Conservation (phyloP, 2,329 filamentous ascomycete genomes). For the Chrysoporthe deuterocubensis region DNA sequence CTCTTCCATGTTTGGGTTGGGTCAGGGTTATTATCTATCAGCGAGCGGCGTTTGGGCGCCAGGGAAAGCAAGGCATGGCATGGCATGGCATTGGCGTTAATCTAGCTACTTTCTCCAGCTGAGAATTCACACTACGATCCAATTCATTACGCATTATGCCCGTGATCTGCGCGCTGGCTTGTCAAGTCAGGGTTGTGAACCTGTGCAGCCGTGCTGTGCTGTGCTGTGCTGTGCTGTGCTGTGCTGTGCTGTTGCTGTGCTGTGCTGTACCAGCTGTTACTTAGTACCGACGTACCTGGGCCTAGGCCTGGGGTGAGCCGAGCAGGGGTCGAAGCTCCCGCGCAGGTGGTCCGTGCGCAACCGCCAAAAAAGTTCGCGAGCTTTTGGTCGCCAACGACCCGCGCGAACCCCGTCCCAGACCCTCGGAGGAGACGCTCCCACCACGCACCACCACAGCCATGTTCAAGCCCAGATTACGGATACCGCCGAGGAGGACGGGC, state of each 20-base stretch:
- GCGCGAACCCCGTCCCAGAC: background rate
- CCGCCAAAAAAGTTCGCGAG: conserved; percentile 16
- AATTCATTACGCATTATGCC: background rate
- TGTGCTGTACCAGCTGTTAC: too few relatives aligned
- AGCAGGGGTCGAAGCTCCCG: background rate
- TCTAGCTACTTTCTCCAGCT: background rate
- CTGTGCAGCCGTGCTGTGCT: background rate
- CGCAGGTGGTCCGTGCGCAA: conserved; percentile 9
- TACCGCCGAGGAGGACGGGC: conserved; percentile 47
- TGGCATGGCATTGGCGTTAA: conserved; percentile 10
- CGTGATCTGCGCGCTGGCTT: background rate
- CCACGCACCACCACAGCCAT: conserved; percentile 41
- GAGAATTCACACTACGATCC: background rate
- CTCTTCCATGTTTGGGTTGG: background rate
- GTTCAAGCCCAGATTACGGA: conserved; percentile 59
- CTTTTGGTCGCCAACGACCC: background rate
- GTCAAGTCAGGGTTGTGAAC: background rate
- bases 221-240: background rate
- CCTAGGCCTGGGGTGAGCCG: background rate
- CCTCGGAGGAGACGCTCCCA: background rate
- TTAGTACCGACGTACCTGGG: too few relatives aligned
- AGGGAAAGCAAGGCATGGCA: too few relatives aligned
- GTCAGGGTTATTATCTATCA: background rate
- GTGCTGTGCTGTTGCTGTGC: background rate
- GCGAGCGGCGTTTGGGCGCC: conserved; percentile 5